phyloP scores from a whole-genome alignment of 371 early-diverging fungal species.

The Lichtheimia hyalospora region DNA sequence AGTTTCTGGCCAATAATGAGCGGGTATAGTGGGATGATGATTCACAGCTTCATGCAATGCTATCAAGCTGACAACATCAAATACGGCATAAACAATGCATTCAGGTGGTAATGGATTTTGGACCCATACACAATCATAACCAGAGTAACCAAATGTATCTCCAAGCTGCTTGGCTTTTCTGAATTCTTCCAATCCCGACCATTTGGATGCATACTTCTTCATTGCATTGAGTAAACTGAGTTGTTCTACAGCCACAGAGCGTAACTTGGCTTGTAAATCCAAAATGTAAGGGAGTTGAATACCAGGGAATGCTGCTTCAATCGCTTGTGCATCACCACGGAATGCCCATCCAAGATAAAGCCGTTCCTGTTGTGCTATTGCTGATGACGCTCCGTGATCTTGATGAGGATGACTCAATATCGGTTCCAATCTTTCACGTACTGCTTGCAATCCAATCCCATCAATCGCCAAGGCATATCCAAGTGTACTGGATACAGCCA shows the following conservation, averaged over 20 bases:
- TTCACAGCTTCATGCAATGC: constrained; percentile 24
- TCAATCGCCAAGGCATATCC: constrained; percentile 50
- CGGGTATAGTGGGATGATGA: background rate
- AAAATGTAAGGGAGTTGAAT: constrained; percentile 24
- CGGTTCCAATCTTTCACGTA: constrained; percentile 15
- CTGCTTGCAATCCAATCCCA: constrained; percentile 30
- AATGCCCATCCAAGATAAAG: constrained; percentile 39
- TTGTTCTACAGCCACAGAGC: constrained; percentile 23
- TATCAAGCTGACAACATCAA: constrained; percentile 44
- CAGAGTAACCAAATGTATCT: constrained; percentile 24
- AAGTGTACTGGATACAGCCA: constrained; percentile 29
- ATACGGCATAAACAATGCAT: constrained; percentile 42
- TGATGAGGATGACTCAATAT: constrained; percentile 14
- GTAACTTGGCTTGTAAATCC: constrained; percentile 41
- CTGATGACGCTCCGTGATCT: background rate
- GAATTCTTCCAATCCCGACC: constrained; percentile 36
- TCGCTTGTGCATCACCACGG: constrained; percentile 36
- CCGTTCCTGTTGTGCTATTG: background rate
- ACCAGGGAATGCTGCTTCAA: constrained; percentile 27
- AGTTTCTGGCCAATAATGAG: constrained; percentile 33
- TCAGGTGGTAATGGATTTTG: constrained; percentile 32
- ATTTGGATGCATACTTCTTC: constrained; percentile 20
- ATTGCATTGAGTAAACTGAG: constrained; percentile 31
- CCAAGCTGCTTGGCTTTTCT: constrained; percentile 29
- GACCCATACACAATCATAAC: constrained; percentile 40